Base-by-base conservation (phyloP, 1,284 basidiomycete genomes). In the Hortiboletus rubellus region DNA sequence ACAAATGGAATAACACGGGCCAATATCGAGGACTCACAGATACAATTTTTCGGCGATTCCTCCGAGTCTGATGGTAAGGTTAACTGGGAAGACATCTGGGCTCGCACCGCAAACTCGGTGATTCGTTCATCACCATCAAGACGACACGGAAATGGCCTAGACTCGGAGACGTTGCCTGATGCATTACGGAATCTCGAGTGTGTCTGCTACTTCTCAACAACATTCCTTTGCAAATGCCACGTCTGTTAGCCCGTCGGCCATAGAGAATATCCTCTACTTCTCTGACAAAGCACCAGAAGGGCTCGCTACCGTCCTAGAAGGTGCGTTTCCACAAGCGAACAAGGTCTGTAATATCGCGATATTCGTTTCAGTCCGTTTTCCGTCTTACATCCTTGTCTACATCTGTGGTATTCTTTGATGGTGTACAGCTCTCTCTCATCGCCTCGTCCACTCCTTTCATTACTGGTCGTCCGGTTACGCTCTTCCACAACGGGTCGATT, bases 391-490 rank as follows among this genome's bases (percentile, higher is more conserved):
- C 24, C 7, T 38, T 33, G 2, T 55, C 7, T 48, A 15, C 47
- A 33, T 17, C 22, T 11, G 31, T 1, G 45, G 14, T 53, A 55
- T 63, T 40, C 57, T 37, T 56, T 38, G 10, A 43, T 45, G 27
- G 27, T 30, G 36, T 37, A 14, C 63, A 92, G 86, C 72, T 91
- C 38, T 91, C 91, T 15, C 77, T 94, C 22, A 71, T 90, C 14
- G 87, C 86, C 0, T 80, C 91, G 0, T 87, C 89, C 0, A 96
- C 94, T 0, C 92, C 93, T 0, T 96, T 96, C 70, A 77, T 93
- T 22, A 95, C 92, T 0, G 91, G 91, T 11, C 77, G 88, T 22
- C 88, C 89, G 2, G 84, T 89, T 48, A 95, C 93, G 0, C 75
- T 96, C 3, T 86, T 94, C 62, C 74, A 82, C 60, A 82, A 86